phyloP scores from a whole-genome alignment of 192 early-diverging fungal species.

The Entophlyctis helioformis region DNA sequence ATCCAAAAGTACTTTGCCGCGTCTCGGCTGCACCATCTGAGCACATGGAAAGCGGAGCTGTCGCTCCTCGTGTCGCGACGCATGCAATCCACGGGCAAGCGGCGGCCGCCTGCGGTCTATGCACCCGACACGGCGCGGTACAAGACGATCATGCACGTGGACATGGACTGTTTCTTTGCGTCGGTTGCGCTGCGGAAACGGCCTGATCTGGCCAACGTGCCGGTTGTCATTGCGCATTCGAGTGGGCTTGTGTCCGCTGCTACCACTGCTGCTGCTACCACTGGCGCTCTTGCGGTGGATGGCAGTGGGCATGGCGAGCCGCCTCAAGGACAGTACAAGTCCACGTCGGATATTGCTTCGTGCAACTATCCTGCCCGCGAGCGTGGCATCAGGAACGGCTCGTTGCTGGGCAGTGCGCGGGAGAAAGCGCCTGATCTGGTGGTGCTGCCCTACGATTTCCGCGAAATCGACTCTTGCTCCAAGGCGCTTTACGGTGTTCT shows the following conservation, averaged over 20 bases:
- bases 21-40: constrained; percentile 68
- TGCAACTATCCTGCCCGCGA: constrained; percentile 79
- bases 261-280: too few relatives aligned
- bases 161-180: constrained; percentile 93
- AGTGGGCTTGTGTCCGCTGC: too few relatives aligned
- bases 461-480: constrained; percentile 48
- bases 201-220: constrained; percentile 48
- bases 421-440: constrained; percentile 38
- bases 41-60: constrained; percentile 72
- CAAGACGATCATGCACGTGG: constrained; percentile 72
- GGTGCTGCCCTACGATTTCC: constrained; percentile 56
- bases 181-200: constrained; percentile 60
- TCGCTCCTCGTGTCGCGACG: constrained; percentile 2
- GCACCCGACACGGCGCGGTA: background rate
- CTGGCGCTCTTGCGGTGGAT: background rate
- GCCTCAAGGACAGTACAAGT: too few relatives aligned
- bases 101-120: too few relatives aligned
- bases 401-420: constrained; percentile 59
- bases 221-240: constrained; percentile 64
- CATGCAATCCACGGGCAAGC: too few relatives aligned
- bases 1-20: constrained; percentile 29
- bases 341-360: constrained; percentile 58
- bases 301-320: too few relatives aligned
- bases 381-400: constrained; percentile 68
- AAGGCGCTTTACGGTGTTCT: constrained; percentile 60